phyloP scores from a whole-genome alignment of 495 filamentous ascomycete genomes.

The Aspergillus nidulans region DNA sequence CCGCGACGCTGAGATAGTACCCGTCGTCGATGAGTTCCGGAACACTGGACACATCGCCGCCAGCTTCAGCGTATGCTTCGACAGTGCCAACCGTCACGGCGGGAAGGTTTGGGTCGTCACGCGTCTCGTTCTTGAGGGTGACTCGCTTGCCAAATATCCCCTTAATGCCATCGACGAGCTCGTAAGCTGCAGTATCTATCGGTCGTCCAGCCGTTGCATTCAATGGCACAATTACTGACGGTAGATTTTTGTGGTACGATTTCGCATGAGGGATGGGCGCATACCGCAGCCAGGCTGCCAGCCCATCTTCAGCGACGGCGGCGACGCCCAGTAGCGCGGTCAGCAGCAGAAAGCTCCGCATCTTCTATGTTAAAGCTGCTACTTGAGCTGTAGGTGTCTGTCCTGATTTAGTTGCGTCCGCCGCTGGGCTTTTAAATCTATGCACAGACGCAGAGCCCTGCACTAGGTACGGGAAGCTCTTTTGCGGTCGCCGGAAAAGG shows the following conservation, averaged over 20 bases:
- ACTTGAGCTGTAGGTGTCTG: too few species aligned
- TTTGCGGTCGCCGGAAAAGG: background rate
- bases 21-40: background rate
- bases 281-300: background rate
- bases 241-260: background rate
- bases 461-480: too few species aligned
- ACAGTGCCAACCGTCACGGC: background rate
- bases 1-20: slow-evolving; percentile 26
- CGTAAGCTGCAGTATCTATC: background rate
- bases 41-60: too few species aligned
- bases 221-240: background rate
- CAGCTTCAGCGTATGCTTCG: background rate
- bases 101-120: background rate
- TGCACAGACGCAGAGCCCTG: background rate
- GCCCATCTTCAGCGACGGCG: background rate
- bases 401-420: too few species aligned
- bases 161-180: background rate
- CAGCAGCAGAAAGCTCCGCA: background rate
- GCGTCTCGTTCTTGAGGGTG: background rate
- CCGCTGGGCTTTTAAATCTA: background rate
- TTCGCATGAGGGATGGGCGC: background rate
- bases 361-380: too few species aligned
- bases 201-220: background rate
- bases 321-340: background rate
- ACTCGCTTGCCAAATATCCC: background rate